Base-by-base conservation (phyloP, 176 grass and related monocot species). In the Lolium rigidum region DNA sequence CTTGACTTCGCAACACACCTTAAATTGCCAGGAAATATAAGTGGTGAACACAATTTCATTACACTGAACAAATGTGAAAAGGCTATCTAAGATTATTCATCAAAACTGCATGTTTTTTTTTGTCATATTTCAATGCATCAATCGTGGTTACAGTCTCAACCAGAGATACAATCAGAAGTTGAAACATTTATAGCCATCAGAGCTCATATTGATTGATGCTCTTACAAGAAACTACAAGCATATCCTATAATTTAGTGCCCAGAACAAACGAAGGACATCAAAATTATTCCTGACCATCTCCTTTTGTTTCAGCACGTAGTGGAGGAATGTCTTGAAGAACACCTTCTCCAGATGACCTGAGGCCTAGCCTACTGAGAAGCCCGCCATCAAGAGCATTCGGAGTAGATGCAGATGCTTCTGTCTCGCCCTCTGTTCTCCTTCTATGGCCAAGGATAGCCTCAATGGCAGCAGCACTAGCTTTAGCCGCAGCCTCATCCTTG, bases 401-500 rank as follows among this genome's bases (percentile, higher is more conserved):
- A 37, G 78, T 49, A 74, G 67, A 35, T 26, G 60, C 20, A 82
- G 82, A 17, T 1, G 41, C 76, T 77, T 54, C 83, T 20, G 81
- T 67, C 49, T 82, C 77, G n/a, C 60, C 73, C 61, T 87, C 89
- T 2, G 58, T 85, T 75, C 89, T 94, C 86, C 83, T 94, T 90
- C 67, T 94, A 76, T 90, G 77, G 14, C 88, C 92, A 44, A 95
- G 81, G 41, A 97, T 86, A 31, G 92, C 87, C 61, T 93, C 87
- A 67, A 97, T 93, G 73, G 95, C 95, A 64, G 89, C 95, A 41
- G 91, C 84, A 81, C 95, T 98, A 58, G 93, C 95, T 80, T 85
- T 90, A 12, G 95, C 93, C 12, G 91, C 91, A 67, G 95, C 95
- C 10, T 78, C 93, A 3, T 98, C 93, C 85, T 90, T 90, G 5